Evolutionary conservation across 306 rosid genomes (phyloP).

Genomic region (Quercus mongolica): DNA sequence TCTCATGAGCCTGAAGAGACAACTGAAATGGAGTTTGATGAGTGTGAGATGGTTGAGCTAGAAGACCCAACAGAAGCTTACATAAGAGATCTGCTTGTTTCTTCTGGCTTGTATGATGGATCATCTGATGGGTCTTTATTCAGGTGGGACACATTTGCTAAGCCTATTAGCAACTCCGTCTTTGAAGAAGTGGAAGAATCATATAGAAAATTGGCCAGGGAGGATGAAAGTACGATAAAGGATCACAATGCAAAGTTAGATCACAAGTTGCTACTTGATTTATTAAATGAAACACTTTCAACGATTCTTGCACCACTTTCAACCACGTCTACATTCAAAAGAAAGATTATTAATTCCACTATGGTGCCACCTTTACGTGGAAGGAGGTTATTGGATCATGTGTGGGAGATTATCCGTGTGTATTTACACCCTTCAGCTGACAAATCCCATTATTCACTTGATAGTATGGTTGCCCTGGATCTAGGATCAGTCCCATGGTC

Average conservation of each 20-base stretch:
- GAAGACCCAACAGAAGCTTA: constrained; percentile 79
- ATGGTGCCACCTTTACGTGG: constrained; percentile 47
- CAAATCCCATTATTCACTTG: constrained; percentile 47
- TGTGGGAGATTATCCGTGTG: constrained; percentile 53
- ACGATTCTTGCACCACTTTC: constrained; percentile 59
- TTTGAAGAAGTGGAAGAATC: constrained; percentile 88
- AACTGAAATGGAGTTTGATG: constrained; percentile 37
- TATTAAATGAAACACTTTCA: constrained; percentile 78
- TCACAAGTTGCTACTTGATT: constrained; percentile 61
- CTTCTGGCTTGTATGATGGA: constrained; percentile 84
- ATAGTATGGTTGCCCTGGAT: constrained; percentile 62
- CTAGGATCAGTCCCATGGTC: constrained; percentile 58
- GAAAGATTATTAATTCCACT: constrained; percentile 45
- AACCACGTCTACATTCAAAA: constrained; percentile 45
- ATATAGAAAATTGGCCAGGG: constrained; percentile 34
- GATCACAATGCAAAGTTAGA: constrained; percentile 42
- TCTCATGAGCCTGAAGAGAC: constrained; percentile 47
- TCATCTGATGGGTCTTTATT: constrained; percentile 59
- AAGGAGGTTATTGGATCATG: constrained; percentile 57
- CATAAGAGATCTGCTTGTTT: constrained; percentile 78
- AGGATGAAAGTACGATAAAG: constrained; percentile 30
- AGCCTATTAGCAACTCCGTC: constrained; percentile 68
- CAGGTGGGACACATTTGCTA: constrained; percentile 55
- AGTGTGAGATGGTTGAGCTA: constrained; percentile 45
- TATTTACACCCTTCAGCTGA: constrained; percentile 43